Percentiles rank a stretch among this genome's conserved stretches.
Conservation (phyloP, 2,329 filamentous ascomycete species). For the Cercospora brassicicola region DNA sequence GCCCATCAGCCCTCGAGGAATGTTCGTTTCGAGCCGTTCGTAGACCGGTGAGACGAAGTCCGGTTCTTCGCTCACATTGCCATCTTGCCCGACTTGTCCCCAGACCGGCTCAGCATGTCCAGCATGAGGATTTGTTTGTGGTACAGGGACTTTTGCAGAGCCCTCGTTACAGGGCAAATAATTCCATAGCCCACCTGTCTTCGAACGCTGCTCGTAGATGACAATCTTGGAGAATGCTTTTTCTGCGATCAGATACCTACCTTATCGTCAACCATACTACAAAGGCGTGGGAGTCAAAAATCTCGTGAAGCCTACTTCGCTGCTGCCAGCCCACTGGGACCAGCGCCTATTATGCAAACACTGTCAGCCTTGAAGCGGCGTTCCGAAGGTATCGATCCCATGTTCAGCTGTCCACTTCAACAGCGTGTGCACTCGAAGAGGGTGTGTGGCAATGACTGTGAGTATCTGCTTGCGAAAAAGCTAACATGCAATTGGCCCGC, state of each 20-base stretch:
- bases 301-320: constrained; percentile 58
- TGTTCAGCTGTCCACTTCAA: constrained; percentile 1
- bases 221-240: constrained; percentile 68
- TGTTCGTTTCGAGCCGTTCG: constrained; percentile 79
- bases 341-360: constrained; percentile 79
- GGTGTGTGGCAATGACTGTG: neutral
- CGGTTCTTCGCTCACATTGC: constrained; percentile 43
- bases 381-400: constrained; percentile 23
- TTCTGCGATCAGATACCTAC: constrained; percentile 69
- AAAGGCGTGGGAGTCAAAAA: neutral
- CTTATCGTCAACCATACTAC: constrained; percentile 4
- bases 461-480: neutral
- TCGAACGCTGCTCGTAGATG: constrained; percentile 77
- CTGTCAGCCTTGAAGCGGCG: constrained; percentile 51
- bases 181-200: constrained; percentile 83
- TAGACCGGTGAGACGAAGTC: constrained; percentile 83
- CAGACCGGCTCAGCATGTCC: constrained; percentile 64
- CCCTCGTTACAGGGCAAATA: constrained; percentile 58
- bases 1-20: constrained; percentile 71
- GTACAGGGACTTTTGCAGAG: constrained; percentile 54
- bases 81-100: constrained; percentile 31
- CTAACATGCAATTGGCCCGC: neutral
- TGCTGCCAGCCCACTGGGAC: constrained; percentile 73
- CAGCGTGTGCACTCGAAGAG: neutral
- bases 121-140: constrained; percentile 65